Conservation (phyloP, 306 rosid species). For the Cicer pinnatifidum region DNA sequence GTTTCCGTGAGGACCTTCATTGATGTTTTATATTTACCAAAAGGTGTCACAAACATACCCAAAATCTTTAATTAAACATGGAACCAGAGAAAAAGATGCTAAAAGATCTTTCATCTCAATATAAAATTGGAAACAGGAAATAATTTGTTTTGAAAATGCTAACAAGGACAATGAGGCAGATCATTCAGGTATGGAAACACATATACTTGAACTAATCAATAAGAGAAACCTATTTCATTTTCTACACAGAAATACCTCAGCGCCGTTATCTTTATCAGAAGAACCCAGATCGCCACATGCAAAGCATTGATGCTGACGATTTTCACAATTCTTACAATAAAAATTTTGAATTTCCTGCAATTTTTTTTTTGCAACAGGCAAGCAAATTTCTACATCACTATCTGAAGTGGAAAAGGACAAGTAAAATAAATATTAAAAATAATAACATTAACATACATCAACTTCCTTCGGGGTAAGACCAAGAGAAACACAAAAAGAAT, state of each 20-base stretch:
- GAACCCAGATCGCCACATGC: constrained; percentile 86
- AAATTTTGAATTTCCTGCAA: constrained; percentile 65
- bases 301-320: constrained; percentile 83
- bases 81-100: neutral
- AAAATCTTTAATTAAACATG: neutral
- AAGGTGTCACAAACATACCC: neutral
- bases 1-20: neutral
- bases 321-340: constrained; percentile 74
- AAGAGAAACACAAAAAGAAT: constrained; percentile 66
- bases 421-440: constrained; percentile 29
- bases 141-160: constrained; percentile 10
- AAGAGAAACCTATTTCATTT: constrained; percentile 21
- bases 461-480: constrained; percentile 70
- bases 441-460: constrained; percentile 57
- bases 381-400: constrained; percentile 34
- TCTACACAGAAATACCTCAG: constrained; percentile 66
- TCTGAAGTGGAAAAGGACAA: constrained; percentile 19
- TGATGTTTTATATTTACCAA: neutral
- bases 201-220: constrained; percentile 2
- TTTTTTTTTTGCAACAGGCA: constrained; percentile 38
- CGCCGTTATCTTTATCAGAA: constrained; percentile 64
- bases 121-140: constrained; percentile 10
- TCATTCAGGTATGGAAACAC: neutral
- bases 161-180: neutral
- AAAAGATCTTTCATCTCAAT: constrained; percentile 12